Conservation (phyloP, 2,329 filamentous ascomycete genomes). For the Colletotrichum sp. region DNA sequence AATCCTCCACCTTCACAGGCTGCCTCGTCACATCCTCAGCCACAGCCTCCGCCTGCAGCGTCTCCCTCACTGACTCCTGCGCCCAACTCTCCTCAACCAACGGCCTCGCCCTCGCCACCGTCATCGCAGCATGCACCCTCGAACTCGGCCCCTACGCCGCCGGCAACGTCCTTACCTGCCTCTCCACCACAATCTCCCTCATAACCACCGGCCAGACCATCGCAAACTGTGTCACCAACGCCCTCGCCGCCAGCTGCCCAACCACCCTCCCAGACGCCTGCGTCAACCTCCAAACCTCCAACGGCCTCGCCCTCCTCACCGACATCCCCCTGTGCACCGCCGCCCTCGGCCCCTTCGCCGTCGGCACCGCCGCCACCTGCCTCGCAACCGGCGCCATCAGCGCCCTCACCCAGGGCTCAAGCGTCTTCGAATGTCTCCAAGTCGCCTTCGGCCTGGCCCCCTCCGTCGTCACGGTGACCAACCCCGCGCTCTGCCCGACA, state of each 20-base stretch:
- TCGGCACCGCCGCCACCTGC: neutral
- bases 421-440: neutral
- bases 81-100: neutral
- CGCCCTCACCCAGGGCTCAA: neutral
- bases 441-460: neutral
- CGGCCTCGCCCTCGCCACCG: slow-evolving; percentile 11
- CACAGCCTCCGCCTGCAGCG: neutral
- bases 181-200: neutral
- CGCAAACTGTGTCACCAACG: neutral
- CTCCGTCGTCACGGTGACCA: neutral
- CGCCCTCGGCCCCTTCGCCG: neutral
- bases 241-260: neutral
- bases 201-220: neutral
- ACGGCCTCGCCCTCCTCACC: neutral
- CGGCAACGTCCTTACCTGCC: slow-evolving; percentile 1
- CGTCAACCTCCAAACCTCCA: neutral
- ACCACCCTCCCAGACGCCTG: slow-evolving; percentile 1
- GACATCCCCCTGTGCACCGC: neutral
- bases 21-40: neutral
- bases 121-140: slow-evolving; percentile 14
- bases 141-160: slow-evolving; percentile 14
- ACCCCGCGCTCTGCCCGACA: neutral
- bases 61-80: slow-evolving; percentile 15
- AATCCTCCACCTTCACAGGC: neutral
- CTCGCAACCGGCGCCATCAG: neutral